Percentiles rank a stretch among this genome's conserved stretches.
phyloP scores from a whole-genome alignment of 768 basidiomycete species.

The Amanita thiersii region DNA sequence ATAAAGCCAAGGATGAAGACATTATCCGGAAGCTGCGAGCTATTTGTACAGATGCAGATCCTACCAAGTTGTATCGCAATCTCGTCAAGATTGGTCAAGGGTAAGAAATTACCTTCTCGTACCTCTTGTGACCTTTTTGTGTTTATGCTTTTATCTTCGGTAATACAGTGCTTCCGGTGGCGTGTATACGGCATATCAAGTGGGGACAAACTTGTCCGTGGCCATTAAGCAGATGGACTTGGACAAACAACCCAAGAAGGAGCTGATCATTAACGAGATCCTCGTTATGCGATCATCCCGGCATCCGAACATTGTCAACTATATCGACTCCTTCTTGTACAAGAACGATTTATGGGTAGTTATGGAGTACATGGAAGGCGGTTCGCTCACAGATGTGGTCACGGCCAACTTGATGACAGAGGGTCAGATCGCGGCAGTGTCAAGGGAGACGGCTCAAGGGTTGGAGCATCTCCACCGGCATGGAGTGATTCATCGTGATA shows the following conservation, averaged over 20 bases:
- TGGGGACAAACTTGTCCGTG: constrained; percentile 87
- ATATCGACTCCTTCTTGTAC: constrained; percentile 96
- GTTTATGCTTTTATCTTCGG: constrained; percentile 1
- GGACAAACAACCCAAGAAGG: constrained; percentile 99
- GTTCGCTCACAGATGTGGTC: constrained; percentile 90
- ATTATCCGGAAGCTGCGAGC: constrained; percentile 86
- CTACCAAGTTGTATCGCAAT: constrained; percentile 86
- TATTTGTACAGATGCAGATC: constrained; percentile 97
- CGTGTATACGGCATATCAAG: constrained; percentile 97
- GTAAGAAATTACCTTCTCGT: constrained; percentile 35
- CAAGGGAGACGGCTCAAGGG: constrained; percentile 87
- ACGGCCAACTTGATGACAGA: constrained; percentile 96
- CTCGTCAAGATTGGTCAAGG: constrained; percentile 98
- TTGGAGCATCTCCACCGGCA: constrained; percentile 92
- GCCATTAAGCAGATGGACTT: constrained; percentile 99
- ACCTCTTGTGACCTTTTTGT: constrained; percentile 7
- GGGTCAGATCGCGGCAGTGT: constrained; percentile 97
- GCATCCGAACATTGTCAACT: constrained; percentile 99
- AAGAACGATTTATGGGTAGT: constrained; percentile 99
- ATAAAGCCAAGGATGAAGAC: constrained; percentile 77
- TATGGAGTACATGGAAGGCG: constrained; percentile 99
- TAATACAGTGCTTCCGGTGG: constrained; percentile 81
- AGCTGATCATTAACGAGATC: constrained; percentile 99
- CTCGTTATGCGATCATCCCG: constrained; percentile 96
- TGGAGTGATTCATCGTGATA: constrained; percentile 97